Evolutionary conservation across 371 early-diverging fungal species (phyloP).

Genomic region (Mortierella sp.): DNA sequence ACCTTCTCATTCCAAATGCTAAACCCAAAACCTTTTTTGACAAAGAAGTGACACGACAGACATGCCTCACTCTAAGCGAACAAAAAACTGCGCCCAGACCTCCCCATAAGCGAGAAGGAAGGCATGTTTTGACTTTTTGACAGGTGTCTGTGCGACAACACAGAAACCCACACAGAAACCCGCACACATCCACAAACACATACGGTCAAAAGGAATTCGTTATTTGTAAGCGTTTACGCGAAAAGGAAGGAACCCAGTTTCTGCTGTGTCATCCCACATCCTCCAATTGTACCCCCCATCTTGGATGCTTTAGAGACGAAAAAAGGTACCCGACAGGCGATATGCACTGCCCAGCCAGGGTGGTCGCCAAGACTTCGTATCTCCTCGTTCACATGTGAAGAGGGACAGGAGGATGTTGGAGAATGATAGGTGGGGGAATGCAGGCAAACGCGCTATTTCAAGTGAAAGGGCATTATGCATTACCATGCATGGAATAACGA

Average conservation of each 20-base stretch:
- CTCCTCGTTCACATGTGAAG: conserved; percentile 1
- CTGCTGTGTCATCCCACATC: not conserved
- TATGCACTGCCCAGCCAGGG: no score
- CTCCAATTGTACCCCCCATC: not conserved
- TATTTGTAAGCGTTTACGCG: conserved; percentile 6
- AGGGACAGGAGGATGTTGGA: not conserved
- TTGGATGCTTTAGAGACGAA: not conserved
- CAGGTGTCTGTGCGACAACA: not conserved
- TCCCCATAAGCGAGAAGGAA: not conserved
- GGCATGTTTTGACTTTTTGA: not conserved
- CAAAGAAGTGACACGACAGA: no score
- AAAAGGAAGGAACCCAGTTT: not conserved
- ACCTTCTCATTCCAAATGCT: no score
- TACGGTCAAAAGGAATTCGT: not conserved
- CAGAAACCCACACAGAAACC: not conserved
- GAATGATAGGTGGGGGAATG: not conserved
- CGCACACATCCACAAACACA: not conserved
- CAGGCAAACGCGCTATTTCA: not conserved
- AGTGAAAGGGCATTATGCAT: no score
- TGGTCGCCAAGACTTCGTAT: no score
- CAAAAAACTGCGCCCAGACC: conserved; percentile 6
- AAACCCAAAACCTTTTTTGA: no score
- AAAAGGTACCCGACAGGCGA: no score
- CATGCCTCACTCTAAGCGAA: no score
- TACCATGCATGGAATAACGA: no score